A percentile compares a stretch with the other conserved stretches of the same genome.
phyloP scores from a whole-genome alignment of 179 eudicot species.

The Silene vulgaris region DNA sequence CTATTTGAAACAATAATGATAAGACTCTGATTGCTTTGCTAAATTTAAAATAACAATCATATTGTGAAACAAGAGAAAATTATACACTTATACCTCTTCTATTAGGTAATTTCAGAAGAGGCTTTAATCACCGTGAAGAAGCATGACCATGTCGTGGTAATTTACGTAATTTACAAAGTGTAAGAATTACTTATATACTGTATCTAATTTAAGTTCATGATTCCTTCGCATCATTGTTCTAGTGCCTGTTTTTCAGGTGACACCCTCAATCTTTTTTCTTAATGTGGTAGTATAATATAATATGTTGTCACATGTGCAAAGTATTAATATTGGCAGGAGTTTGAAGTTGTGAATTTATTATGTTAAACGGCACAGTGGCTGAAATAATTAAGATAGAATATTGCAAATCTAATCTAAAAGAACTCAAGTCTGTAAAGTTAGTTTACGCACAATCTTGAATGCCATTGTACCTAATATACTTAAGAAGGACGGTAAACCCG shows the following conservation, averaged over 20 bases:
- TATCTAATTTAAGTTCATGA: constrained; percentile 2
- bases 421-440: neutral
- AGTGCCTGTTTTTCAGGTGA: neutral
- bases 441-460: neutral
- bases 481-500: neutral
- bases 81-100: neutral
- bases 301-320: neutral
- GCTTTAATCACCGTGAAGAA: neutral
- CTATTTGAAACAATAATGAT: neutral
- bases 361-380: neutral
- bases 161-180: constrained; percentile 1
- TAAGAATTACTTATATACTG: neutral
- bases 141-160: neutral
- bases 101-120: neutral
- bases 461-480: neutral
- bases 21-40: neutral
- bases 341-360: neutral
- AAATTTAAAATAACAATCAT: neutral
- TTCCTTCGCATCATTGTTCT: neutral
- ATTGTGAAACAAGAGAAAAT: constrained; percentile 1
- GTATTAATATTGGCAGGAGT: neutral
- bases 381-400: constrained; percentile 2
- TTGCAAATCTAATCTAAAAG: neutral
- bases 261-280: constrained; percentile 1
- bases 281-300: neutral